phyloP scores from a whole-genome alignment of 2,329 filamentous ascomycete genomes.

The Ceratocystis papillata region DNA sequence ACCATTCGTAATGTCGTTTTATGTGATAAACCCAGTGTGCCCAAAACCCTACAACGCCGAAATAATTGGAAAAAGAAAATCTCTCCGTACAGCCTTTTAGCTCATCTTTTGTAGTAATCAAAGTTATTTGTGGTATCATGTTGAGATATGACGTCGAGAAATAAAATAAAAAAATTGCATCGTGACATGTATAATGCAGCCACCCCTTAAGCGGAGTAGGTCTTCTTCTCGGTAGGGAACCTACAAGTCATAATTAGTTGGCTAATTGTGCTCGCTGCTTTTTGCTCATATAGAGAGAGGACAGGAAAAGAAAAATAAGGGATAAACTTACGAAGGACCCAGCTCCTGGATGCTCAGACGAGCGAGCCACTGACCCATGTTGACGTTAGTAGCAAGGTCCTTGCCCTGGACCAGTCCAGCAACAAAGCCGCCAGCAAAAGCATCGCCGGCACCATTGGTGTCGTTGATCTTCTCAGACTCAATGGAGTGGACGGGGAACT shows the following conservation, averaged over 20 bases:
- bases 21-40: slow-evolving; percentile 20
- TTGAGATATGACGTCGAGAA: slow-evolving; percentile 22
- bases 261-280: neutral
- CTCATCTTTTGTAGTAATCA: neutral
- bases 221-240: slow-evolving; percentile 73
- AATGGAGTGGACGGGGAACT: slow-evolving; percentile 74
- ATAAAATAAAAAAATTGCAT: neutral
- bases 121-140: slow-evolving; percentile 17
- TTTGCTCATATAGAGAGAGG: neutral
- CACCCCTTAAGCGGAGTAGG: slow-evolving; percentile 43
- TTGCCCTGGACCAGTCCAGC: slow-evolving; percentile 83
- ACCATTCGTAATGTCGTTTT: slow-evolving; percentile 20
- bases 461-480: slow-evolving; percentile 72
- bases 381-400: slow-evolving; percentile 63
- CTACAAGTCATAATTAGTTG: slow-evolving; percentile 34
- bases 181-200: neutral
- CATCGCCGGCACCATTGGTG: slow-evolving; percentile 93
- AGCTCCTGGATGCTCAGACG: slow-evolving; percentile 88
- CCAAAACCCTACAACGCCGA: slow-evolving; percentile 24
- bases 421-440: slow-evolving; percentile 88
- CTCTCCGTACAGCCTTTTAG: slow-evolving; percentile 2
- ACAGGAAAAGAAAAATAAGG: neutral
- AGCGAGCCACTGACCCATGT: slow-evolving; percentile 95
- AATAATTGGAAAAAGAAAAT: slow-evolving; percentile 13
- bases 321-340: slow-evolving; percentile 73